A percentile compares a stretch with the other conserved stretches of the same genome.
These are phyloP conservation scores for Candida fluviatilis DNA, from an alignment of 805 yeast genomes.

Conservation along the genomic window DNA sequence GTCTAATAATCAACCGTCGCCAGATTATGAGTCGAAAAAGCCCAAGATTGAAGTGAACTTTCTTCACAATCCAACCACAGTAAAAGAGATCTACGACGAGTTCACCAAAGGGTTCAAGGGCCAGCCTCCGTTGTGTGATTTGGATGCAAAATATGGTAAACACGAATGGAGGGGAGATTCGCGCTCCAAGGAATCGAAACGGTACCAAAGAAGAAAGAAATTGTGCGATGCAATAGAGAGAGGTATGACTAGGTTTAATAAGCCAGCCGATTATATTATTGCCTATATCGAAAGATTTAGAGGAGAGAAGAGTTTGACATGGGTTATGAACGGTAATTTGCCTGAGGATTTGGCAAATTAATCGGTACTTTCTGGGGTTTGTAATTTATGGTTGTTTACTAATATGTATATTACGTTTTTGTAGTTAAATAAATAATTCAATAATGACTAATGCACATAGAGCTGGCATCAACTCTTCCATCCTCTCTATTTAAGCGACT, in stretches of 20 bases:
- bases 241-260: slow-evolving; percentile 37
- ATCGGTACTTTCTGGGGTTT: not conserved
- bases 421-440: not conserved
- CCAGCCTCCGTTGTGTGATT: slow-evolving; percentile 38
- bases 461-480: too few relatives aligned
- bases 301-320: slow-evolving; percentile 40
- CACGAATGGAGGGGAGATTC: slow-evolving; percentile 45
- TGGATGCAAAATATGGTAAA: slow-evolving; percentile 41
- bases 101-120: slow-evolving; percentile 42
- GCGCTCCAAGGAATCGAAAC: slow-evolving; percentile 39
- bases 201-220: slow-evolving; percentile 41
- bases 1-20: slow-evolving; percentile 1
- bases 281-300: slow-evolving; percentile 38
- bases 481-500: slow-evolving; percentile 18
- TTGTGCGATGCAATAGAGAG: slow-evolving; percentile 41
- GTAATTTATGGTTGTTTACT: not conserved
- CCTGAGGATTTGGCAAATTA: slow-evolving; percentile 26
- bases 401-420: slow-evolving; percentile 1
- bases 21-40: slow-evolving; percentile 16
- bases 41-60: slow-evolving; percentile 38
- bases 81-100: slow-evolving; percentile 42
- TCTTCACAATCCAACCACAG: slow-evolving; percentile 42
- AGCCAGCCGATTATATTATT: slow-evolving; percentile 38
- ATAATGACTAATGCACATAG: not conserved
- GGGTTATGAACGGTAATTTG: slow-evolving; percentile 46